Percentiles rank a stretch among this genome's conserved stretches.
Evolutionary conservation across 768 basidiomycete species (phyloP).

Genomic region (Trametes punicea): DNA sequence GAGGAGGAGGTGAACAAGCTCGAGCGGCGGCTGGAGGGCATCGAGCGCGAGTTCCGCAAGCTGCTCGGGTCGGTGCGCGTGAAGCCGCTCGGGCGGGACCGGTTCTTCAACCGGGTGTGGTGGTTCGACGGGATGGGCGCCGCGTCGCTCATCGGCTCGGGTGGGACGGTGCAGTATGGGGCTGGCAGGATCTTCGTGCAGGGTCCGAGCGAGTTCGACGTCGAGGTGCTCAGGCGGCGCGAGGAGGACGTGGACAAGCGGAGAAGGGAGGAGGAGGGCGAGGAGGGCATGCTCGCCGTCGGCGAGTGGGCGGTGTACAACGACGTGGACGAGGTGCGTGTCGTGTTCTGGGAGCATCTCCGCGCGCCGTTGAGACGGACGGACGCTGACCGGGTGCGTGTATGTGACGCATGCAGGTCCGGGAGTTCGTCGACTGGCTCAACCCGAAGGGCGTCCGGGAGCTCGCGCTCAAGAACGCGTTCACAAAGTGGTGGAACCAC

Average conservation of each 20-base stretch:
- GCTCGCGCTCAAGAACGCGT: slow-evolving; percentile 66
- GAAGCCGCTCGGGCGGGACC: slow-evolving; percentile 85
- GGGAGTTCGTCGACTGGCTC: slow-evolving; percentile 83
- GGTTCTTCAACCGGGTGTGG: slow-evolving; percentile 95
- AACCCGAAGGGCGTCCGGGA: slow-evolving; percentile 92
- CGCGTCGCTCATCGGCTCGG: slow-evolving; percentile 72
- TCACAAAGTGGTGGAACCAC: slow-evolving; percentile 84
- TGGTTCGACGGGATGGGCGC: slow-evolving; percentile 98
- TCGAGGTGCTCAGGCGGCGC: slow-evolving; percentile 62
- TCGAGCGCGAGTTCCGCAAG: slow-evolving; percentile 94
- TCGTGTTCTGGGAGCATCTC: too few relatives aligned
- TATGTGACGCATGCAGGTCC: slow-evolving; percentile 50
- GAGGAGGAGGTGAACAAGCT: slow-evolving; percentile 87
- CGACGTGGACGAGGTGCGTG: slow-evolving; percentile 78
- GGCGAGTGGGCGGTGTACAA: slow-evolving; percentile 93
- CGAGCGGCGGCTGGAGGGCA: slow-evolving; percentile 75
- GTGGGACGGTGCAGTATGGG: slow-evolving; percentile 78
- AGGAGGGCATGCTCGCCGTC: slow-evolving; percentile 63
- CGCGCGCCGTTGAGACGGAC: too few relatives aligned
- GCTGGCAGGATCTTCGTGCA: slow-evolving; percentile 91
- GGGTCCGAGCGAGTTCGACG: slow-evolving; percentile 82
- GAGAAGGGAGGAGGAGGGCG: slow-evolving; percentile 76
- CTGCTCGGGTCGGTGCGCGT: slow-evolving; percentile 80
- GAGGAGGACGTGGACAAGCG: slow-evolving; percentile 54
- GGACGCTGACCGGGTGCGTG: slow-evolving; percentile 3